phyloP scores from a whole-genome alignment of 768 basidiomycete genomes.

The Nidularia pulvinata region DNA sequence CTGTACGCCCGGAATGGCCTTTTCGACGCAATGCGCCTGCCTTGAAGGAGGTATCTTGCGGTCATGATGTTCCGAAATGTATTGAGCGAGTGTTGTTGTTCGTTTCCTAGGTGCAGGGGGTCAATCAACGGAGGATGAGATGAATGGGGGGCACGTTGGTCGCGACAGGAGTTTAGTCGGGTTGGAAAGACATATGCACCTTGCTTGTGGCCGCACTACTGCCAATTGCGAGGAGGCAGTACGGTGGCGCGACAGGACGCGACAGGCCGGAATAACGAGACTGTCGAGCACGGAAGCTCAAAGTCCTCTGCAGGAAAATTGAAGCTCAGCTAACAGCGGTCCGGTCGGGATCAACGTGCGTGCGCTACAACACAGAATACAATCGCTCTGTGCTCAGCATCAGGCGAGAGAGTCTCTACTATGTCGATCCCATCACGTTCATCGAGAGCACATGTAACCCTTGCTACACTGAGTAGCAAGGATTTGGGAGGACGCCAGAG shows the following conservation, averaged over 20 bases:
- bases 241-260: background rate
- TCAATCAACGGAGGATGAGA: background rate
- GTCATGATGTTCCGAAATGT: conserved; percentile 4
- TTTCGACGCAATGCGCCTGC: conserved; percentile 6
- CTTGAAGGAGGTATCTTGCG: conserved; percentile 11
- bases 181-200: background rate
- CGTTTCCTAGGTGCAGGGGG: background rate
- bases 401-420: no score
- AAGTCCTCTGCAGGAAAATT: background rate
- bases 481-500: no score
- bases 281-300: background rate
- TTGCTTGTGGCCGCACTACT: background rate
- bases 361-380: no score
- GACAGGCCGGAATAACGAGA: no score
- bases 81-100: background rate
- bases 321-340: background rate
- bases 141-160: no score
- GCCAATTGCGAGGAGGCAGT: background rate
- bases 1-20: conserved; percentile 11
- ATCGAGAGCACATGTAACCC: no score
- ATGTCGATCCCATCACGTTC: no score
- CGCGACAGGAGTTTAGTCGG: background rate
- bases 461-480: no score
- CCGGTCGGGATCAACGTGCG: no score
- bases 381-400: no score